These are phyloP conservation scores for Silene coronaria DNA, from an alignment of 179 eudicot genomes.

Conservation along the genomic window DNA sequence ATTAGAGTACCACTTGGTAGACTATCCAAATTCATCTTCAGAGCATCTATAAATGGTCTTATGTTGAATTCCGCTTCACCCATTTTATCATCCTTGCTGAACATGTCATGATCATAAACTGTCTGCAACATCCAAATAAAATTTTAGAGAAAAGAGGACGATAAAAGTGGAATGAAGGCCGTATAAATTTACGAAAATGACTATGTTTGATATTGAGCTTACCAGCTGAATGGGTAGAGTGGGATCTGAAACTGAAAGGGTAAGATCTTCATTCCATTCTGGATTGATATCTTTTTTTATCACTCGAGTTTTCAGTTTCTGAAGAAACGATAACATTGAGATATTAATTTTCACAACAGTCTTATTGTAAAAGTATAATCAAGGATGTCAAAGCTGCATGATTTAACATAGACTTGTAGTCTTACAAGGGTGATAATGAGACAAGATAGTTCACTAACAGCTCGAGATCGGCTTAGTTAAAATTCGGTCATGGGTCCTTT, in stretches of 20 bases:
- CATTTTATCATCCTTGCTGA: constrained; percentile 31
- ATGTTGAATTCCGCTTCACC: constrained; percentile 30
- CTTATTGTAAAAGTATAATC: not conserved
- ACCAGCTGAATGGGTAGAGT: constrained; percentile 31
- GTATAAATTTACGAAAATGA: no score
- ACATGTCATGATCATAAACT: constrained; percentile 31
- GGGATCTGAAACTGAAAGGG: constrained; percentile 34
- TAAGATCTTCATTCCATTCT: constrained; percentile 44
- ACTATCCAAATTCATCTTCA: constrained; percentile 21
- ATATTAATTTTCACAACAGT: not conserved
- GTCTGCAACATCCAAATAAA: constrained; percentile 8
- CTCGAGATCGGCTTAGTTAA: no score
- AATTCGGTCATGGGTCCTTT: no score
- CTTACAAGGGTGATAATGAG: no score
- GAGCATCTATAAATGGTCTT: constrained; percentile 24
- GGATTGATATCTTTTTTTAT: constrained; percentile 37
- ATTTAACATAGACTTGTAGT: no score
- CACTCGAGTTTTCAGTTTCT: constrained; percentile 43
- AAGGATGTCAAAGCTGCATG: no score
- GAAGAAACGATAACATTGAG: not conserved
- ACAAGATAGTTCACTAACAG: no score
- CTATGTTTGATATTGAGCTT: not conserved
- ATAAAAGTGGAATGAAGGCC: not conserved
- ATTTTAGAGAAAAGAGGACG: not conserved
- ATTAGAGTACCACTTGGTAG: constrained; percentile 21